A percentile compares a stretch with the other conserved stretches of the same genome.
Conservation (phyloP, 1,139 yeast genomes). For the Hyphopichia khmerensis region DNA sequence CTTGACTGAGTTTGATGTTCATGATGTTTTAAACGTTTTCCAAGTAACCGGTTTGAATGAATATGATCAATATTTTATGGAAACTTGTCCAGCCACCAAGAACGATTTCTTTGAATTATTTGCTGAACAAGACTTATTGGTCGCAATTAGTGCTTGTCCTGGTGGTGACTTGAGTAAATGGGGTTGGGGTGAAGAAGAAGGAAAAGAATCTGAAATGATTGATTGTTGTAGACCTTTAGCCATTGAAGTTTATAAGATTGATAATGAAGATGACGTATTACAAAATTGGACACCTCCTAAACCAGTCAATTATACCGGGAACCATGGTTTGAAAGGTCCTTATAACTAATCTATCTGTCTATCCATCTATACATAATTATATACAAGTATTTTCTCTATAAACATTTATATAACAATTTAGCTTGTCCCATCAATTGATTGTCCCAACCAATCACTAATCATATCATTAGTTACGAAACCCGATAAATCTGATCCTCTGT, state of each 20-base stretch:
- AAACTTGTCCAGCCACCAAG: constrained; percentile 59
- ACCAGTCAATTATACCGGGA: constrained; percentile 44
- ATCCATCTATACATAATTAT: background rate
- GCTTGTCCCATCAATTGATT: constrained; percentile 52
- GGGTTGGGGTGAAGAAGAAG: constrained; percentile 68
- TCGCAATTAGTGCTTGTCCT: constrained; percentile 69
- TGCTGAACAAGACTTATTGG: constrained; percentile 63
- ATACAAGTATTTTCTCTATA: background rate
- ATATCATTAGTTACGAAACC: constrained; percentile 45
- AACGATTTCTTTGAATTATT: constrained; percentile 65
- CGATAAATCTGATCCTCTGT: constrained; percentile 44
- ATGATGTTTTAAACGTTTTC: constrained; percentile 67
- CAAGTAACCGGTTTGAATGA: constrained; percentile 69
- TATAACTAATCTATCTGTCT: too few species aligned
- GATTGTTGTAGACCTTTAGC: constrained; percentile 64
- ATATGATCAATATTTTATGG: constrained; percentile 69
- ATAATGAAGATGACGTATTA: constrained; percentile 42
- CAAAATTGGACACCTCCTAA: constrained; percentile 52
- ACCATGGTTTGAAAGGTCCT: constrained; percentile 40
- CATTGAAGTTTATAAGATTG: constrained; percentile 57
- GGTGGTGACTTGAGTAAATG: constrained; percentile 69
- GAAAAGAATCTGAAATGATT: constrained; percentile 50
- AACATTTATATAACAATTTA: constrained; percentile 3
- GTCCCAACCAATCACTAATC: constrained; percentile 49
- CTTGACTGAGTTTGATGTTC: constrained; percentile 64